Conservation (phyloP, 192 early-diverging fungal species). For the Coemansia sp. region DNA sequence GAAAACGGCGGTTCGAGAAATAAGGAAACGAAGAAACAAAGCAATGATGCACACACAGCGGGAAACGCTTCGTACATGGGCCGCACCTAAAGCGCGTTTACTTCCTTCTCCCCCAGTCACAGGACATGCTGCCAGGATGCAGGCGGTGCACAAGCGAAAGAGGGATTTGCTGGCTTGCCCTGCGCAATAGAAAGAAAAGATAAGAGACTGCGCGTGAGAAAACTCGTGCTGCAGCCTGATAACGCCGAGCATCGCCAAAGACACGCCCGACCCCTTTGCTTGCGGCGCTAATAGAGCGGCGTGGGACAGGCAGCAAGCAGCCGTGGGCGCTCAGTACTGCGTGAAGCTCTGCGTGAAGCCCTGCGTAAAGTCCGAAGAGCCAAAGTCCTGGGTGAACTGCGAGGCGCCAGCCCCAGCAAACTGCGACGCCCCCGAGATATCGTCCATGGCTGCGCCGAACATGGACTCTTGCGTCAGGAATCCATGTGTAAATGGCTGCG, state of each 20-base stretch:
- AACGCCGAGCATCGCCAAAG: not conserved
- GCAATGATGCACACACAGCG: not conserved
- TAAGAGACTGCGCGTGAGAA: no score
- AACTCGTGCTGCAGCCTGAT: no score
- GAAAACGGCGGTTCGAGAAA: not conserved
- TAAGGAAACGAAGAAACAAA: not conserved
- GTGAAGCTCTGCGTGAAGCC: constrained; percentile 45
- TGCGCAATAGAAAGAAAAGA: no score
- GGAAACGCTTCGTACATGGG: no score
- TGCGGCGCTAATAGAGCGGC: not conserved
- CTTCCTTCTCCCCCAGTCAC: no score
- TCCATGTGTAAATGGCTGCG: constrained; percentile 32
- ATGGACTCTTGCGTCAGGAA: constrained; percentile 35
- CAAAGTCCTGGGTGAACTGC: constrained; percentile 31
- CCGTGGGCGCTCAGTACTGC: not conserved
- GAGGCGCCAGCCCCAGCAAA: constrained; percentile 13
- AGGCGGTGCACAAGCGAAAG: not conserved
- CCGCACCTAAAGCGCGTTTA: no score
- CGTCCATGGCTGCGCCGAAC: constrained; percentile 11
- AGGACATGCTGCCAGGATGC: no score
- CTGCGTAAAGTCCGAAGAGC: constrained; percentile 40
- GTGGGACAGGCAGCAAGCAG: not conserved
- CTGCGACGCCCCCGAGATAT: constrained; percentile 13
- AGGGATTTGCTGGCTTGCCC: no score
- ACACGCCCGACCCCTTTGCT: not conserved